Base-by-base conservation (phyloP, 2,329 filamentous ascomycete species). In the Fusarium subtropicale region DNA sequence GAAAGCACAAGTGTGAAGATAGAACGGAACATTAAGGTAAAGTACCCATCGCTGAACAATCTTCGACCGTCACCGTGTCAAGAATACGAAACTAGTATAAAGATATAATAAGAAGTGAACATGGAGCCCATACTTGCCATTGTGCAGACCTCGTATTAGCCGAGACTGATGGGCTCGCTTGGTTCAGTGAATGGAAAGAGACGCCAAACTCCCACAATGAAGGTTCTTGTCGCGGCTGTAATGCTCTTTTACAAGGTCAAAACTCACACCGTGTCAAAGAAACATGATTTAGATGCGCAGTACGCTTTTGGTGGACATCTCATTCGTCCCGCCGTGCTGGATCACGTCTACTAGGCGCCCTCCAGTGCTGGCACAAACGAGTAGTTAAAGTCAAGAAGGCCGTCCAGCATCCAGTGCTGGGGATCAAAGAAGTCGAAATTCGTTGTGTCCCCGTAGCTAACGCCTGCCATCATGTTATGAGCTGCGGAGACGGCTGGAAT, bases 341-440 rank as follows among this genome's bases (percentile, higher is more conserved):
- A 48, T 39, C 53, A 56, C 41, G 26, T 31, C 33, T 36, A 33
- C 64, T 77, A 87, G 66, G 85, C 80, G 66, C 85, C 83, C 64
- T 90, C 87, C 38, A 88, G 77, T 2, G 85, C 82, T 59, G 81
- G 80, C 38, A 85, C 83, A 73, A 87, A 90, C 13, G 84, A 86
- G 76, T 91, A 94, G 68, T 92, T 92, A 76, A 95, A 91, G 76
- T 94, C 92, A 64, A 96, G 84, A 34, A 95, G 84, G 16, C 92
- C 92, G 78, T 97, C 94, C 64, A 97, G 83, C 84, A 97, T 93
- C 94, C 94, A 97, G 78, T 95, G 93, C 74, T 97, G 86, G 1
- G 94, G 93, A 79, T 97, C 94, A 76, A 97, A 97, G 66, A 97
- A 93, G 78, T 97, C 92, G 78, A 94, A 94, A 73, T 89, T 91